A percentile compares a stretch with the other conserved stretches of the same genome.
phyloP scores from a whole-genome alignment of 2,329 filamentous ascomycete species.

The Phoma sp. region DNA sequence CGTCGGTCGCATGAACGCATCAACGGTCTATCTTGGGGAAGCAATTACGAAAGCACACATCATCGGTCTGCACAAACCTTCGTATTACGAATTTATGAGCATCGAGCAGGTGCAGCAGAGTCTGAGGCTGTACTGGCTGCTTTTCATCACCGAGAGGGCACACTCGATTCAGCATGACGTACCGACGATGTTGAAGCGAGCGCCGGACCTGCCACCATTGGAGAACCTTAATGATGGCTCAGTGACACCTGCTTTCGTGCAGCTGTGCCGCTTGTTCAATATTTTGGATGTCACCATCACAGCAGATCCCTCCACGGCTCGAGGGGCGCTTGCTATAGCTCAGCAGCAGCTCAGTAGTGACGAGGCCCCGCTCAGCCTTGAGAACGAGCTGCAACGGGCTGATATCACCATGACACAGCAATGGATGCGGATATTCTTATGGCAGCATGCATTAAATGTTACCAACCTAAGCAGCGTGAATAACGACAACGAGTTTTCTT shows the following conservation, averaged over 20 bases:
- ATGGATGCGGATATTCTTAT: slow-evolving; percentile 48
- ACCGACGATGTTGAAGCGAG: slow-evolving; percentile 39
- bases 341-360: slow-evolving; percentile 44
- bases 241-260: slow-evolving; percentile 42
- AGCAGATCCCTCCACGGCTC: slow-evolving; percentile 37
- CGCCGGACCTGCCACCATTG: slow-evolving; percentile 35
- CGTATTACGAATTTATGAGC: slow-evolving; percentile 34
- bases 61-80: slow-evolving; percentile 37
- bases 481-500: slow-evolving; percentile 44
- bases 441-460: slow-evolving; percentile 46
- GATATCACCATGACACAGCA: slow-evolving; percentile 48
- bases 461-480: slow-evolving; percentile 40
- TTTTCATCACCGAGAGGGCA: slow-evolving; percentile 46
- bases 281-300: slow-evolving; percentile 45
- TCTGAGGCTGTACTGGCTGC: slow-evolving; percentile 44
- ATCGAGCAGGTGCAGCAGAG: slow-evolving; percentile 37
- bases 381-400: slow-evolving; percentile 47
- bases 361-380: slow-evolving; percentile 32
- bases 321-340: slow-evolving; percentile 38
- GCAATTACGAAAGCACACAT: slow-evolving; percentile 45
- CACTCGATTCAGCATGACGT: slow-evolving; percentile 47
- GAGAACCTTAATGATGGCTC: slow-evolving; percentile 42
- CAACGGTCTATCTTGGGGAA: slow-evolving; percentile 42
- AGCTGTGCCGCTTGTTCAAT: slow-evolving; percentile 44
- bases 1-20: slow-evolving; percentile 43